Evolutionary conservation across 306 rosid species (phyloP).

Genomic region (Prunus armeniaca): DNA sequence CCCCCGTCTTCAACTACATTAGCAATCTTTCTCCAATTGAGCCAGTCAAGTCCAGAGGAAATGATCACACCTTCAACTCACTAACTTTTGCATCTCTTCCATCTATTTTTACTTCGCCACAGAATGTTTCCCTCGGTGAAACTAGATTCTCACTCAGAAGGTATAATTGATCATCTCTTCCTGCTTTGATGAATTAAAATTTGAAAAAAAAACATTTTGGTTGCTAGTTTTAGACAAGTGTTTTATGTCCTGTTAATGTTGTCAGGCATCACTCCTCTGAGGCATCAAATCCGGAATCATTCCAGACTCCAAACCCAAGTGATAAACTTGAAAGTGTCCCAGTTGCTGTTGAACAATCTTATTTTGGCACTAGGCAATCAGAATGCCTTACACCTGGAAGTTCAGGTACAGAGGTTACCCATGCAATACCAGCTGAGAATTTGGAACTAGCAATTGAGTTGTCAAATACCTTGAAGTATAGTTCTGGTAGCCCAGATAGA

Average conservation of each 20-base stretch:
- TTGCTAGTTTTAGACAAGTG: not conserved
- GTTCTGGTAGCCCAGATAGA: slow-evolving; percentile 25
- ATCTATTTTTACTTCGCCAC: no score
- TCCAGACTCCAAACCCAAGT: not conserved
- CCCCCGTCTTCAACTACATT: no score
- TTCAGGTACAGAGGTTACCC: slow-evolving; percentile 9
- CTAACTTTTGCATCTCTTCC: no score
- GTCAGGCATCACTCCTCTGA: slow-evolving; percentile 23
- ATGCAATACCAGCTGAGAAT: not conserved
- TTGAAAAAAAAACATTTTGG: no score
- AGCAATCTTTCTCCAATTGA: no score
- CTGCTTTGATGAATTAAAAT: not conserved
- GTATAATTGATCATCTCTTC: no score
- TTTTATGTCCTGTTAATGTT: slow-evolving; percentile 5
- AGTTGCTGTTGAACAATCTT: slow-evolving; percentile 1
- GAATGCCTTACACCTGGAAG: not conserved
- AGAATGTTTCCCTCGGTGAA: no score
- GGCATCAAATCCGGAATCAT: slow-evolving; percentile 4
- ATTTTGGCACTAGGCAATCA: not conserved
- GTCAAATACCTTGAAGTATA: slow-evolving; percentile 21
- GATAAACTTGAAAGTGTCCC: slow-evolving; percentile 6
- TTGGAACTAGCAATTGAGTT: slow-evolving; percentile 20
- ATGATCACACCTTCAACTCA: no score
- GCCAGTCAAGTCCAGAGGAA: no score
- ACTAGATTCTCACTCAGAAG: no score